Base-by-base conservation (phyloP, 2,329 filamentous ascomycete genomes). In the Neofusicoccum ribis region DNA sequence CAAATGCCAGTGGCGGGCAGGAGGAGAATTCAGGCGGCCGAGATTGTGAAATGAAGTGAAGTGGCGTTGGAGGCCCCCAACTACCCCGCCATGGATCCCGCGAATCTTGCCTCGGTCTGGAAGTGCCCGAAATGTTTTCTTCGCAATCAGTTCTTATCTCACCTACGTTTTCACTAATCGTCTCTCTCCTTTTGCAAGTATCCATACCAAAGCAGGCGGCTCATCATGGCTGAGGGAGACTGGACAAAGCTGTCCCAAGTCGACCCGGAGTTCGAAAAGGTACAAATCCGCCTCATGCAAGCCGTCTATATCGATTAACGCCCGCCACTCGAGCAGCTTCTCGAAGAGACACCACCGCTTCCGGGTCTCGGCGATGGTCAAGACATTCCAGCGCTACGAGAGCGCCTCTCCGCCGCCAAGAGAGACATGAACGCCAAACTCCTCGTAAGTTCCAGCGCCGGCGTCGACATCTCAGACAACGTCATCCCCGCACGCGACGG, bases 401-500 rank as follows among this genome's bases (percentile, higher is more conserved):
- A 20, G n/a, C 41, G n/a, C 31, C 31, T 60, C 11, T 47, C 50
- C 12, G 50, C 49, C 3, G 43, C 14, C 39, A 47, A 64, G 43
- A 39, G 31, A 9, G 31, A 43, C 4, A 44, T 47, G 39, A 64
- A 56, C 49, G 50, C 37, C 31, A 23, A 43, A 27, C 27, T 63
- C 7, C 39, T 46, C 23, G 60, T 37, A 8, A 51, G 23, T 15
- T 44, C 37, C 37, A 63, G 9, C 5, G 36, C 23, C 1, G 37
- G 70, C 36, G 56, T 70, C 54, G 67, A 68, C 59, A 59, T 70
- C 54, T 67, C 52, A 6, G 70, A 73, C 14, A 49, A 67, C 11
- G 62, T 70, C 39, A 69, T 71, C 64, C 64, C 70, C 9, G 69
- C 67, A 7, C 58, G 66, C 9, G 71, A 73, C 62, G 72, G 71